These are phyloP conservation scores for Ceriops tagal DNA, from an alignment of 345 rosid genomes.

Conservation along the genomic window DNA sequence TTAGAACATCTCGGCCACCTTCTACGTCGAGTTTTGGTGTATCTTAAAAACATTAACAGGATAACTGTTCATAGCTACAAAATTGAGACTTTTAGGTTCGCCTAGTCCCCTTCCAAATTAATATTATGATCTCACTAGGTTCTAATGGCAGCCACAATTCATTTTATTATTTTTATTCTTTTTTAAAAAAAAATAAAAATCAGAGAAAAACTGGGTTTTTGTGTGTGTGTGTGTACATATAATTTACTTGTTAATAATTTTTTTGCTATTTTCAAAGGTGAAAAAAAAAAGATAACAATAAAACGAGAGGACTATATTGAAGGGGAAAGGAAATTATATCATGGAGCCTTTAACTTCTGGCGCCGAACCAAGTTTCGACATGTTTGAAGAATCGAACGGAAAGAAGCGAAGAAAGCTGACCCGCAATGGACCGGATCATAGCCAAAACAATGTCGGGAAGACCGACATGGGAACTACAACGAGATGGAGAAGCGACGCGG, in stretches of 20 bases:
- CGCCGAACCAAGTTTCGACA: conserved; percentile 23
- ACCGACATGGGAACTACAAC: conserved; percentile 1
- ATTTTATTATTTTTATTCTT: no score
- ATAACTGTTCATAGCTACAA: no score
- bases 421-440: conserved; percentile 1
- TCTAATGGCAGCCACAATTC: no score
- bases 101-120: no score
- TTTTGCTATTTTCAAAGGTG: not conserved
- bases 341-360: conserved; percentile 32
- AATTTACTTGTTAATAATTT: not conserved
- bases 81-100: no score
- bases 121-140: no score
- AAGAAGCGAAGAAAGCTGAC: conserved; percentile 47
- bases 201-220: no score
- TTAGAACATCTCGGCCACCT: no score
- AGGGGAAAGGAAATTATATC: not conserved
- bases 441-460: not conserved
- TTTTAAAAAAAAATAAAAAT: no score
- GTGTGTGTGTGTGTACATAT: not conserved
- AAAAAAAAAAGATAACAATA: no score
- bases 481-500: conserved; percentile 60
- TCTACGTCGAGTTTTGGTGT: no score
- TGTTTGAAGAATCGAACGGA: conserved; percentile 33
- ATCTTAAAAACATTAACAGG: no score
- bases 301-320: not conserved